Evolutionary conservation across 108 stramenopile species (phyloP).

Genomic region (Skeletonema marinoi): DNA sequence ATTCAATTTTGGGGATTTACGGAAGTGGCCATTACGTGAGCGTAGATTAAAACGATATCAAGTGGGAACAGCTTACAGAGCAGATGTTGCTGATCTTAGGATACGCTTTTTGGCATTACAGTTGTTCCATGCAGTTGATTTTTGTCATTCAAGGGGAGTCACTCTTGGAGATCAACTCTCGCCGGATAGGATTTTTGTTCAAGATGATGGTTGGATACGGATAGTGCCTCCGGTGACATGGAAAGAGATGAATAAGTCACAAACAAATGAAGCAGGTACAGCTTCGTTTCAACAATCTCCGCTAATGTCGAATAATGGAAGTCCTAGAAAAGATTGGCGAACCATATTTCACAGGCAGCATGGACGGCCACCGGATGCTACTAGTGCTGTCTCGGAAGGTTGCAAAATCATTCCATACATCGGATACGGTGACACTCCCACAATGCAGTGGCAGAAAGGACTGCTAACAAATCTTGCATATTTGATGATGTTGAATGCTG

Average conservation of each 20-base stretch:
- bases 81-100: constrained; percentile 33
- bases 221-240: constrained; percentile 11
- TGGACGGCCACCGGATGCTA: background rate
- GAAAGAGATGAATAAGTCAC: background rate
- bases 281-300: background rate
- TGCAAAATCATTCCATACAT: constrained; percentile 23
- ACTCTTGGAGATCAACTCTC: constrained; percentile 26
- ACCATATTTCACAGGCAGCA: constrained; percentile 11
- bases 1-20: background rate
- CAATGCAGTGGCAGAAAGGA: constrained; percentile 49
- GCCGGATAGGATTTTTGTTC: constrained; percentile 34
- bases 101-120: constrained; percentile 35
- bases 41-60: constrained; percentile 18
- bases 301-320: background rate
- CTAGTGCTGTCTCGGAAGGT: too few species aligned
- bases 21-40: background rate
- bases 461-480: constrained; percentile 66
- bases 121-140: constrained; percentile 30
- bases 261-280: background rate
- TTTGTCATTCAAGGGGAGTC: constrained; percentile 22
- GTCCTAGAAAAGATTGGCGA: constrained; percentile 15
- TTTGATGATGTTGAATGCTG: constrained; percentile 71
- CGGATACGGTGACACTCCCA: constrained; percentile 23
- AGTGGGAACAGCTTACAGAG: constrained; percentile 22
- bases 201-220: constrained; percentile 33